Conservation (phyloP, 768 basidiomycete genomes). For the Naganishia vishniacii region DNA sequence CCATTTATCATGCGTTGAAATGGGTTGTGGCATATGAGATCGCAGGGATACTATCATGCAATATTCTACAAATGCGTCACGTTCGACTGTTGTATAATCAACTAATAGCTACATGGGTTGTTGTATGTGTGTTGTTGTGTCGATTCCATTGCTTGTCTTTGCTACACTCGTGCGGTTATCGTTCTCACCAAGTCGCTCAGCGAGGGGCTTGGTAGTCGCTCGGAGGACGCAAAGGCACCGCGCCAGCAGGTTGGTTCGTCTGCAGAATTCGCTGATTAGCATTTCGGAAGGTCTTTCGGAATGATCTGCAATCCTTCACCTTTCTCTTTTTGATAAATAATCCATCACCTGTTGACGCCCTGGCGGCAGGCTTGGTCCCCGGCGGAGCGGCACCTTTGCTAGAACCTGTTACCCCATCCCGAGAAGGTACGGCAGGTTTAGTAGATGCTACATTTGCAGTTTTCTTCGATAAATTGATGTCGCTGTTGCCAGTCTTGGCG, state of each 20-base stretch:
- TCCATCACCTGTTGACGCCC: conserved; percentile 16
- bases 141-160: too few relatives aligned
- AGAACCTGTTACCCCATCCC: background rate
- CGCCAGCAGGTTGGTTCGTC: background rate
- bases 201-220: background rate
- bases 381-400: background rate
- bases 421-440: conserved; percentile 4
- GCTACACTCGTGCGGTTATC: too few relatives aligned
- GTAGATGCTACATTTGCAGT: background rate
- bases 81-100: background rate
- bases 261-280: background rate
- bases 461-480: conserved; percentile 15
- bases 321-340: conserved; percentile 29
- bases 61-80: background rate
- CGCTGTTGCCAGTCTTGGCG: background rate
- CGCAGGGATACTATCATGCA: too few relatives aligned
- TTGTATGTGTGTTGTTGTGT: background rate
- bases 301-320: background rate
- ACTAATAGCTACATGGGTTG: background rate
- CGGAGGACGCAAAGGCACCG: background rate
- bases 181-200: too few relatives aligned
- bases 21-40: too few relatives aligned
- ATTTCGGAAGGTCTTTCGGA: background rate
- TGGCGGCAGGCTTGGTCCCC: background rate
- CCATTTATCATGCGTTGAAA: background rate